These are phyloP conservation scores for Teratosphaeria nubilosa DNA, from an alignment of 2,329 filamentous ascomycete genomes.

Conservation along the genomic window DNA sequence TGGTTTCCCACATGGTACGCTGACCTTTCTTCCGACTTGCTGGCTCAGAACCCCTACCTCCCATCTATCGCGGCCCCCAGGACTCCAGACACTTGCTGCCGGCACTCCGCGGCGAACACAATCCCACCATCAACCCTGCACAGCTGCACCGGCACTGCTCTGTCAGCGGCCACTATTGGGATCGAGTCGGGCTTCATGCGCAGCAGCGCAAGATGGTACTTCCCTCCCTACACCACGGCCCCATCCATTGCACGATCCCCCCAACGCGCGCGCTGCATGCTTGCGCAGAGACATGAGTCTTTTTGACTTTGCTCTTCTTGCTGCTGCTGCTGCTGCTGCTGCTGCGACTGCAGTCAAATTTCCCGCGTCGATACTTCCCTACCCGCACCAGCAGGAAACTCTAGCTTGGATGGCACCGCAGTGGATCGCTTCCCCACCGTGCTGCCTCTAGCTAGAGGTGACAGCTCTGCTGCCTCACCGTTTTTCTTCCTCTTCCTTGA, in stretches of 20 bases:
- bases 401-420: slow-evolving; percentile 4
- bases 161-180: neutral
- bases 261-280: neutral
- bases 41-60: neutral
- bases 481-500: slow-evolving; percentile 9
- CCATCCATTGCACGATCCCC: neutral
- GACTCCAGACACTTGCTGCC: neutral
- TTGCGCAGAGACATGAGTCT: neutral
- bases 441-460: slow-evolving; percentile 5
- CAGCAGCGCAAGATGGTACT: neutral
- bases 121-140: slow-evolving; percentile 7
- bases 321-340: neutral
- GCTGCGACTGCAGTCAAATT: neutral
- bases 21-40: slow-evolving; percentile 3
- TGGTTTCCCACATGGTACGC: slow-evolving; percentile 1
- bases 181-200: neutral
- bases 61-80: neutral
- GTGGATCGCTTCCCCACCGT: slow-evolving; percentile 8
- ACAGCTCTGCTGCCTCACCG: slow-evolving; percentile 8
- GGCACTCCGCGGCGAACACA: slow-evolving; percentile 1
- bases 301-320: neutral
- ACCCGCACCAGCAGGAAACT: slow-evolving; percentile 2
- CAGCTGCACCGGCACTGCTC: slow-evolving; percentile 1
- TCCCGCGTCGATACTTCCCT: neutral
- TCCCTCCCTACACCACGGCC: neutral